Percentiles rank a stretch among this genome's conserved stretches.
Conservation (phyloP, 2,329 filamentous ascomycete species). For the Colletotrichum sp. region DNA sequence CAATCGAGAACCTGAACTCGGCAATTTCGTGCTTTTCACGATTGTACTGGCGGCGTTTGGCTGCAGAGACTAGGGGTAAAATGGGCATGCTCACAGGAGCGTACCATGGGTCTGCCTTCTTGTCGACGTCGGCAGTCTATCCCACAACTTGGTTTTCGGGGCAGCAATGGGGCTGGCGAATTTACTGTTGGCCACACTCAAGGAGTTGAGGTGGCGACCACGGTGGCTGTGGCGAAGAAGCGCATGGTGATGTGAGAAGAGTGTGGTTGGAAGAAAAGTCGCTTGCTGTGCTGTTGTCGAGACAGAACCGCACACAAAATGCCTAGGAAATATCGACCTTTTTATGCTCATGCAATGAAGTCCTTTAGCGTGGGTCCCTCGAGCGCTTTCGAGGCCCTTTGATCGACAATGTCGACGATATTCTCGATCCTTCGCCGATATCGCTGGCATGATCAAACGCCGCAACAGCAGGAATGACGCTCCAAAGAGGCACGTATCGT, state of each 20-base stretch:
- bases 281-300: background rate
- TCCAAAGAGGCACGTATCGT: background rate
- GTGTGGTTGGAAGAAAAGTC: background rate
- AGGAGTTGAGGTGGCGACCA: background rate
- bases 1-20: background rate
- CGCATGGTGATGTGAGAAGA: background rate
- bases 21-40: background rate
- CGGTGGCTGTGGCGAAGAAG: background rate
- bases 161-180: background rate
- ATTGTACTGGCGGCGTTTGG: background rate
- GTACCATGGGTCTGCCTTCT: background rate
- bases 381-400: background rate
- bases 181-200: background rate
- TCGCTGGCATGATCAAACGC: background rate
- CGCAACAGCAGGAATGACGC: background rate
- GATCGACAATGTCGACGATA: background rate
- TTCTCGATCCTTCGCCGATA: background rate
- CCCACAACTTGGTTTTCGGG: background rate
- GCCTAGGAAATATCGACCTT: background rate
- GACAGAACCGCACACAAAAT: background rate
- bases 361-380: background rate
- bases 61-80: background rate
- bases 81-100: background rate
- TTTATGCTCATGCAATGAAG: background rate
- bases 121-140: background rate